These are phyloP conservation scores for Rhizophora mangle DNA, from an alignment of 345 rosid genomes.

Conservation along the genomic window DNA sequence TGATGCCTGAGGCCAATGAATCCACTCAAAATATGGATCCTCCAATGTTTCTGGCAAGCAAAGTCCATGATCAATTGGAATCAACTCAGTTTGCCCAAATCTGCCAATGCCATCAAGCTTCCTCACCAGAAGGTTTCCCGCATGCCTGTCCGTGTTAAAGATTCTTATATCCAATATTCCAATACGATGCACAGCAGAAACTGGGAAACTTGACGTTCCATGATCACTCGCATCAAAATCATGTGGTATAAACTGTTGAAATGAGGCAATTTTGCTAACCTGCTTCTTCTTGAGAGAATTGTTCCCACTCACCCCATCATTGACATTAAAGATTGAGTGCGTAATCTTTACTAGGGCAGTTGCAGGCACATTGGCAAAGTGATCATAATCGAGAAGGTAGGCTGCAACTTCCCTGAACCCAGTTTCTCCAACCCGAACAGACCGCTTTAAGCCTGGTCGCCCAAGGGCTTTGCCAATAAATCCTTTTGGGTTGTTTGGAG, in stretches of 20 bases:
- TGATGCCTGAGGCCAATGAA: conserved; percentile 99
- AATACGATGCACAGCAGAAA: conserved; percentile 80
- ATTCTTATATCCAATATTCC: conserved; percentile 89
- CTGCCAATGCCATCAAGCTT: conserved; percentile 67
- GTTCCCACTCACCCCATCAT: conserved; percentile 69
- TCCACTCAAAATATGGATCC: conserved; percentile 99
- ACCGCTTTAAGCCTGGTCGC: conserved; percentile 89
- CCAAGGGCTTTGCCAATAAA: conserved; percentile 98
- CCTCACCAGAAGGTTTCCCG: conserved; percentile 86
- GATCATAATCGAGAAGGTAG: conserved; percentile 78
- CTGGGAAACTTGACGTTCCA: conserved; percentile 97
- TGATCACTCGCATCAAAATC: conserved; percentile 97
- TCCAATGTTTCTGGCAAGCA: conserved; percentile 94
- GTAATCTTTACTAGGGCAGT: conserved; percentile 96
- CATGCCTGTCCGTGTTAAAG: conserved; percentile 95
- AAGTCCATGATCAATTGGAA: conserved; percentile 97
- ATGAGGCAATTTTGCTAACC: conserved; percentile 95
- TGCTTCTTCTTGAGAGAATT: conserved; percentile 55
- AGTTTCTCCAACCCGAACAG: conserved; percentile 96
- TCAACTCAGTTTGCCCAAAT: conserved; percentile 83
- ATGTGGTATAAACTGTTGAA: conserved; percentile 87
- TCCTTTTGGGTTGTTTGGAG: conserved; percentile 97
- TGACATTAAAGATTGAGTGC: conserved; percentile 84
- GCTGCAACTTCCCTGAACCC: conserved; percentile 98
- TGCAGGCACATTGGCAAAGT: conserved; percentile 89